These are phyloP conservation scores for Fusarium drepaniforme DNA, from an alignment of 2,329 filamentous ascomycete species.

Conservation along the genomic window DNA sequence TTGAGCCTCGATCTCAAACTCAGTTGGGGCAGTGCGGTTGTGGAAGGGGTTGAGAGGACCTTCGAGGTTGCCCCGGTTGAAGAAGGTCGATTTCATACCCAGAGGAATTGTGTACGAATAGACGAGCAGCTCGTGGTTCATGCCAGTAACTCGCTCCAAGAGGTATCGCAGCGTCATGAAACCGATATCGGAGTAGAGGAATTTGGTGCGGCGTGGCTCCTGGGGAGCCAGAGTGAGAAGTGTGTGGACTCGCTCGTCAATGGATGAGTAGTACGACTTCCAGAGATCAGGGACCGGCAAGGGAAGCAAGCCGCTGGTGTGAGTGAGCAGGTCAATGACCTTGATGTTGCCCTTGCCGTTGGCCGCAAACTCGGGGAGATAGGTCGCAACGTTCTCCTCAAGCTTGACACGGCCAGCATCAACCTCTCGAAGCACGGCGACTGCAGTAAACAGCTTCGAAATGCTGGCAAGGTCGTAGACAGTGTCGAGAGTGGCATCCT, in stretches of 20 bases:
- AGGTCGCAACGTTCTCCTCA: neutral
- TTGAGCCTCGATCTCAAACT: conserved; percentile 32
- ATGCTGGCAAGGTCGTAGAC: conserved; percentile 55
- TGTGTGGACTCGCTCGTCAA: conserved; percentile 9
- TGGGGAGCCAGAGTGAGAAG: neutral
- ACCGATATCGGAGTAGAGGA: conserved; percentile 46
- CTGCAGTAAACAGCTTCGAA: conserved; percentile 52
- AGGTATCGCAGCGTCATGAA: conserved; percentile 48
- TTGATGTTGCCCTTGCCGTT: neutral
- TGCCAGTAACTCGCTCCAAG: conserved; percentile 46
- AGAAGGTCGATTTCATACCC: conserved; percentile 11
- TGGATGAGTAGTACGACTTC: neutral
- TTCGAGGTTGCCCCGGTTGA: conserved; percentile 14
- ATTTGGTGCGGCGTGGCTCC: conserved; percentile 22
- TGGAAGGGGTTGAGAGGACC: conserved; percentile 14
- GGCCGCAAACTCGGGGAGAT: neutral
- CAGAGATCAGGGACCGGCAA: neutral
- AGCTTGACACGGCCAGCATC: conserved; percentile 31
- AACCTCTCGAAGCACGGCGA: conserved; percentile 47
- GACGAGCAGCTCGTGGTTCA: conserved; percentile 50
- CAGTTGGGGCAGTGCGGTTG: conserved; percentile 1
- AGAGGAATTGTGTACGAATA: conserved; percentile 47
- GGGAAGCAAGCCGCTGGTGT: neutral
- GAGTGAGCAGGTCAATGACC: neutral
- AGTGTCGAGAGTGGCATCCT: conserved; percentile 47